Evolutionary conservation across 1,284 basidiomycete genomes (phyloP).

Genomic region (Sporisorium scitamineum): DNA sequence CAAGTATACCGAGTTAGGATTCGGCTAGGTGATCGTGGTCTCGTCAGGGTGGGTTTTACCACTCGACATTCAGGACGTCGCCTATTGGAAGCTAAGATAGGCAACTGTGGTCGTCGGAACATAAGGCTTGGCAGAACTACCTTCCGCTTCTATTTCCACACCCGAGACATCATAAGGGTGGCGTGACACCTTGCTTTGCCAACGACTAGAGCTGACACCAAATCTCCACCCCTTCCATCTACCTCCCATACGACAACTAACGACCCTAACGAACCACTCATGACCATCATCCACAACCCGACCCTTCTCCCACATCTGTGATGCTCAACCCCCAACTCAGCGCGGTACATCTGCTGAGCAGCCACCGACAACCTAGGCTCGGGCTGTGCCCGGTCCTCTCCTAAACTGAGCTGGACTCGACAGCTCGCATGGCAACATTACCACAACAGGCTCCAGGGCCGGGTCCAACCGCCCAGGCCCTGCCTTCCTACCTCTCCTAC

Average conservation of each 20-base stretch:
- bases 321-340: background rate
- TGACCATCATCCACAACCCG: background rate
- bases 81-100: background rate
- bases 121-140: background rate
- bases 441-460: constrained; percentile 58
- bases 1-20: background rate
- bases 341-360: background rate
- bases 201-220: background rate
- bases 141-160: background rate
- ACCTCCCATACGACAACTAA: background rate
- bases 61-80: background rate
- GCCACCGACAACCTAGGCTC: constrained; percentile 5
- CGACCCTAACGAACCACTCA: background rate
- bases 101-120: background rate
- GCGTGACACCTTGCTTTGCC: background rate
- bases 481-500: constrained; percentile 62
- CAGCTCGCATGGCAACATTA: constrained; percentile 39
- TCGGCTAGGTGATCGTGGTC: background rate
- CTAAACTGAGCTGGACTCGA: constrained; percentile 29
- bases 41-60: background rate
- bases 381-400: constrained; percentile 33
- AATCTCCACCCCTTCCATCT: background rate
- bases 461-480: constrained; percentile 55
- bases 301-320: background rate
- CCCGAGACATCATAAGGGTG: background rate